Evolutionary conservation across 208 protist species (phyloP).

Genomic region (Acanthamoeba healyi): DNA sequence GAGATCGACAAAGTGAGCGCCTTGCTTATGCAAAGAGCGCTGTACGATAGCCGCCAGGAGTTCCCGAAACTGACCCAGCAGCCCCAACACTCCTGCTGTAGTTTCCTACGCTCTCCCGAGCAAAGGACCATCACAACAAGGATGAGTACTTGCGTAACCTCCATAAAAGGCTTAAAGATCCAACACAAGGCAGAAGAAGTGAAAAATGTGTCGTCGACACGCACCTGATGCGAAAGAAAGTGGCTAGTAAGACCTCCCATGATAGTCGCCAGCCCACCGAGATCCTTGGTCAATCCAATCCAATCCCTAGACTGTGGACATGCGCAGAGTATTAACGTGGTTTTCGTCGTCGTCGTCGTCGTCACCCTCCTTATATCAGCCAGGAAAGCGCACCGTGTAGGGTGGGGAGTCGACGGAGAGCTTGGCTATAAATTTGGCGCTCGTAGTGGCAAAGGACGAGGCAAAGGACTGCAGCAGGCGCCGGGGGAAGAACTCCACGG

Average conservation of each 20-base stretch:
- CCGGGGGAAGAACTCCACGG: background rate
- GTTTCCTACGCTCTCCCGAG: background rate
- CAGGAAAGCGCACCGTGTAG: background rate
- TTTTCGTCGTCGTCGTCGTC: no score
- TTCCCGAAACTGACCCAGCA: background rate
- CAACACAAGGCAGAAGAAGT: no score
- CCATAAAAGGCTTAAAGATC: no score
- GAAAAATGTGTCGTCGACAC: no score
- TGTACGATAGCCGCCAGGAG: background rate
- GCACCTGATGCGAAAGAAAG: slow-evolving; percentile 1
- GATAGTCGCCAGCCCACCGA: slow-evolving; percentile 7
- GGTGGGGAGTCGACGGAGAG: background rate
- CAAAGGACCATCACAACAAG: no score
- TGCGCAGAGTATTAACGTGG: no score
- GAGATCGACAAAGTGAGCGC: background rate
- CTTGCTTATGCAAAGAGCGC: slow-evolving; percentile 20
- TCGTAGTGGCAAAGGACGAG: slow-evolving; percentile 13
- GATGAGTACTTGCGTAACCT: no score
- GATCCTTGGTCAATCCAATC: background rate
- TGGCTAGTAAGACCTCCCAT: slow-evolving; percentile 24
- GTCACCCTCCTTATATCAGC: background rate
- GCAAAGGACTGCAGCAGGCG: slow-evolving; percentile 32
- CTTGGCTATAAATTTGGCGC: background rate
- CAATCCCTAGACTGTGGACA: background rate
- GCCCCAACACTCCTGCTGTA: background rate